Percentiles rank a stretch among this genome's conserved stretches.
Evolutionary conservation across 23 red algal genomes (phyloP).

Genomic region (Gracilaria domingensis): DNA sequence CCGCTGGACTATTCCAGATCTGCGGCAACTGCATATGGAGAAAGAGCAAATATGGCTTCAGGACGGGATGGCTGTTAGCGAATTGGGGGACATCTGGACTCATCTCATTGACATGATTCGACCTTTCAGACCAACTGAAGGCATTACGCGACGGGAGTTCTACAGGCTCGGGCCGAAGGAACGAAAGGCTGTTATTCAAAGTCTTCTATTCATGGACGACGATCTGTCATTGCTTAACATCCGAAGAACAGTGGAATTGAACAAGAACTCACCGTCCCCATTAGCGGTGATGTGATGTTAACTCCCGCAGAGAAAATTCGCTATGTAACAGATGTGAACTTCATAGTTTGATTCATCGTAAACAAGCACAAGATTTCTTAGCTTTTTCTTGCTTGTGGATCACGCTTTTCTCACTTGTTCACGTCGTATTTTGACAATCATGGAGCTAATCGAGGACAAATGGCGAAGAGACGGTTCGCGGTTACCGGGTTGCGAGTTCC

Average conservation of each 20-base stretch:
- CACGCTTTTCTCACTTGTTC: background rate
- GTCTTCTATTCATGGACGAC: constrained; percentile 68
- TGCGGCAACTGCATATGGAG: constrained; percentile 84
- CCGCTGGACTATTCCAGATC: constrained; percentile 75
- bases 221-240: constrained; percentile 71
- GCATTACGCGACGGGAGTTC: constrained; percentile 67
- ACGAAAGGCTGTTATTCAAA: constrained; percentile 71
- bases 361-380: background rate
- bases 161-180: constrained; percentile 53
- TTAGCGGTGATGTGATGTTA: constrained; percentile 6
- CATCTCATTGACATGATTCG: constrained; percentile 76
- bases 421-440: background rate
- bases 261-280: constrained; percentile 21
- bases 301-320: background rate
- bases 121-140: constrained; percentile 19
- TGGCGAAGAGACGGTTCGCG: too few species aligned
- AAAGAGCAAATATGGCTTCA: constrained; percentile 83
- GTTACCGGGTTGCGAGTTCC: too few species aligned
- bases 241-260: constrained; percentile 66
- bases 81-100: constrained; percentile 72
- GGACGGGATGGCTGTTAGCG: constrained; percentile 82
- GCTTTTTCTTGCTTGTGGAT: too few species aligned
- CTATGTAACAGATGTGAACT: constrained; percentile 11
- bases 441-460: too few species aligned
- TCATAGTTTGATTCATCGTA: constrained; percentile 1